Evolutionary conservation across 768 basidiomycete species (phyloP), one percentile per base, ranked within the genome.

Genomic region (Boletus bicolor): DNA sequence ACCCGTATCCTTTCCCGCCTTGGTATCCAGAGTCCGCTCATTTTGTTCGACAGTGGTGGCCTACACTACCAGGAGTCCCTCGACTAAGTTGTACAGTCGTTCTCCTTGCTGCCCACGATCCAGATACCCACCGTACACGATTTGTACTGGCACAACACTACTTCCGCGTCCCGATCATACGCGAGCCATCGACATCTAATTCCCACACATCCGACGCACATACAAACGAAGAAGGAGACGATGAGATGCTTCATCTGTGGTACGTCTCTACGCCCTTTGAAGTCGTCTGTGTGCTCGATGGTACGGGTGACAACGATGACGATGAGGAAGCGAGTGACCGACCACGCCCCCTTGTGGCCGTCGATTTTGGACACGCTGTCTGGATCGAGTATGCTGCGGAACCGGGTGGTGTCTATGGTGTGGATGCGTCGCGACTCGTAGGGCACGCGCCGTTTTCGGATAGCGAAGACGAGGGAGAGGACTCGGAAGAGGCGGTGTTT

Each of bases 281-380:
- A 65, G 82, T 87, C 21, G 85, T 86, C 15, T 84, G 85, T 56
- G 82, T 87, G 19, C 71, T 78, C 48, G 86, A 87, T 53, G 57
- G 61, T 35, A n/a, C 61, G 21, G 37, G 58, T 28, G 69, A 68
- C 32, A 57, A 61, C n/a, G 68, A 68, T n/a, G 72, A 70, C 15
- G 70, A 72, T 0, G 72, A 72, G 14, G 71, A 73, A 37, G 50
- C 62, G 32, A 49, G 60, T 28, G 83, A 82, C 32, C 76, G 83
- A 5, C 83, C 84, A 19, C 76, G 87, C 3, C 87, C 87, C 24
- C 76, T 89, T 14, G 82, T 89, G n/a, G 87, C 87, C 0, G 86
- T 93, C 7, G 84, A 94, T 66, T 95, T 94, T 73, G 89, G 90
- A 41, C 91, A 93, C 63, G 88, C 92, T 17, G 86, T 91, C 36